Base-by-base conservation (phyloP, 2,329 filamentous ascomycete species). In the Botrytis elliptica region DNA sequence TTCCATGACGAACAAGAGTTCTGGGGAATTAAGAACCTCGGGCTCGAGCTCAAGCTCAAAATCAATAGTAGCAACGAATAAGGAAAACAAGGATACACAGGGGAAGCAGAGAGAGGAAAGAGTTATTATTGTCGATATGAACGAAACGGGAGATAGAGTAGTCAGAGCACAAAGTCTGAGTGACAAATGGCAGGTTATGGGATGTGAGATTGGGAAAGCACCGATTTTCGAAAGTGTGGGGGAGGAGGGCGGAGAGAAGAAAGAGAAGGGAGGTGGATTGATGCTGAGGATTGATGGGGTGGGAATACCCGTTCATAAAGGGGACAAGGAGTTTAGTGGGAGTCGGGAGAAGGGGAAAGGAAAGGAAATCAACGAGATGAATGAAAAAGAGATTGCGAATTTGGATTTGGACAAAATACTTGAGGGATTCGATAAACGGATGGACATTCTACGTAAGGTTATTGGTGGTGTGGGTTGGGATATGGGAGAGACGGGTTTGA, bases 91-190 rank as follows among this genome's bases (percentile, higher is more conserved):
- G 57, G 55, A 38, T 44, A 42, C 38, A 16, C 59, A 46, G 66
- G 67, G n/a, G 7, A 42, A 67, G 67, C 38, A 71, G 20, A 75
- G 74, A n/a, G 79, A 80, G 69, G 79, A 80, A 33, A 77, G 88
- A 67, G 83, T 88, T 55, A 80, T 91, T 62, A 79, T 91, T 44
- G 82, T 91, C 12, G 88, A 91, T 77, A 82, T 91, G 29, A 82
- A 83, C 22, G 82, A 83, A 22, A 79, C 81, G 12, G 82, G 84
- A 7, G 88, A 87, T 82, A 82, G 83, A 40, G 88, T 98, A 0
- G 84, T 88, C 0, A 89, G 89, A 73, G 92, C 93, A 1, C 89
- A 92, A 60, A 94, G 91, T 75, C 84, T 98, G 20, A 92, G 89
- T 14, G 84, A 90, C 0, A 88, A 91, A 68, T 98, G 95, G 91